phyloP scores from a whole-genome alignment of 2,329 filamentous ascomycete genomes.

The Parastagonospora avenae region DNA sequence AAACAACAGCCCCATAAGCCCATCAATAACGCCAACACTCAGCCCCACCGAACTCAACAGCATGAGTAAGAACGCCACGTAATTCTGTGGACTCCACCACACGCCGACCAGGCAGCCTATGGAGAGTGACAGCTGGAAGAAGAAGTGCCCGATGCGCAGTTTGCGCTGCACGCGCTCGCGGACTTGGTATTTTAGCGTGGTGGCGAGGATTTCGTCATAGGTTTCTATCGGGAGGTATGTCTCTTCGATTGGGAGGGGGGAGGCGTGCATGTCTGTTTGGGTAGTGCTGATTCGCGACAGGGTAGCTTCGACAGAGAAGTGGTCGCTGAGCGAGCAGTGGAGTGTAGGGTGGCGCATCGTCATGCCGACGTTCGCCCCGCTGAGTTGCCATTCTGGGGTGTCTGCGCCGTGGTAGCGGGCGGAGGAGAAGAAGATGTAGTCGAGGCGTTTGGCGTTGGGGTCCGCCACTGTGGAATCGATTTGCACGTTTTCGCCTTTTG shows the following conservation, averaged over 20 bases:
- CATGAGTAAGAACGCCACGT: conserved; percentile 79
- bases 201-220: conserved; percentile 75
- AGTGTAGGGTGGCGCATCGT: conserved; percentile 79
- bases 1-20: conserved; percentile 85
- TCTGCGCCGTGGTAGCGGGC: conserved; percentile 31
- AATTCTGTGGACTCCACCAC: conserved; percentile 82
- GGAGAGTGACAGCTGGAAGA: conserved; percentile 67
- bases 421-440: conserved; percentile 82
- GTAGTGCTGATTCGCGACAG: conserved; percentile 50
- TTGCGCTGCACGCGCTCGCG: conserved; percentile 75
- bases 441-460: conserved; percentile 79
- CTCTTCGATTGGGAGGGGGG: conserved; percentile 24
- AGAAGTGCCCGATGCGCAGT: conserved; percentile 76
- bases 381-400: conserved; percentile 67
- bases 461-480: conserved; percentile 72
- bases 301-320: conserved; percentile 88
- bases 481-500: conserved; percentile 65
- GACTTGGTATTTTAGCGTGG: conserved; percentile 69
- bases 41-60: conserved; percentile 79
- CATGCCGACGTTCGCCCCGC: conserved; percentile 76
- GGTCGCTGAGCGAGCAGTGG: conserved; percentile 87
- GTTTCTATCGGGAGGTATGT: conserved; percentile 53
- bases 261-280: conserved; percentile 11
- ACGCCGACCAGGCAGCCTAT: conserved; percentile 78
- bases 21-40: conserved; percentile 77